Evolutionary conservation across 441 rosid genomes (phyloP).

Genomic region (Croton setiger): DNA sequence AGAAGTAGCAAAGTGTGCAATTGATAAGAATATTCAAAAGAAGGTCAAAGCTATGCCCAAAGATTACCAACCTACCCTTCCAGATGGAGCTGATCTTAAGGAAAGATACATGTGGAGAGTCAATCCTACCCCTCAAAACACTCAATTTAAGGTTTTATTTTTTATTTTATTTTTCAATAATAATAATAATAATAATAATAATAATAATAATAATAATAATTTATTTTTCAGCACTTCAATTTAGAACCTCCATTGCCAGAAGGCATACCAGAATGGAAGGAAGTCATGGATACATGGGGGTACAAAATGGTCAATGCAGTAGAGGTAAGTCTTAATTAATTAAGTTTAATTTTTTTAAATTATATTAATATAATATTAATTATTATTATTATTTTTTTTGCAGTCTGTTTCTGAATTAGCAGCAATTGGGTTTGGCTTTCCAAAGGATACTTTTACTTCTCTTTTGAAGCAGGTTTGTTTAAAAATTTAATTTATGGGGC

Average conservation of each 20-base stretch:
- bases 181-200: too few species aligned
- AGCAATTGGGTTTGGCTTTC: slow-evolving; percentile 89
- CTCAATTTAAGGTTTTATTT: slow-evolving; percentile 64
- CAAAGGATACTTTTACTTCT: slow-evolving; percentile 85
- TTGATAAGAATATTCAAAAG: slow-evolving; percentile 75
- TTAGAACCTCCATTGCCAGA: slow-evolving; percentile 88
- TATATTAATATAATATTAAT: too few species aligned
- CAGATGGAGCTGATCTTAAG: slow-evolving; percentile 82
- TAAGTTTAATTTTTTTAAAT: too few species aligned
- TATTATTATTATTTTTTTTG: too few species aligned
- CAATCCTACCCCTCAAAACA: slow-evolving; percentile 69
- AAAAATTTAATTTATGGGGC: too few species aligned
- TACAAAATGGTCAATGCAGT: slow-evolving; percentile 81
- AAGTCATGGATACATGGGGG: slow-evolving; percentile 89
- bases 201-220: too few species aligned
- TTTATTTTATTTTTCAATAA: too few species aligned
- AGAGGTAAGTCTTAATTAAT: slow-evolving; percentile 49
- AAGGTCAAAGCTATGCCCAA: slow-evolving; percentile 55
- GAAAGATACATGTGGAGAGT: slow-evolving; percentile 99
- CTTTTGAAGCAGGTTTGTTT: slow-evolving; percentile 72
- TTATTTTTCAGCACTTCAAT: slow-evolving; percentile 61
- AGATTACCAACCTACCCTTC: slow-evolving; percentile 56
- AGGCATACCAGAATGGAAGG: slow-evolving; percentile 82
- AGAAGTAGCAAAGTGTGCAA: slow-evolving; percentile 86
- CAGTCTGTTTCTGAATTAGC: slow-evolving; percentile 97